phyloP scores from a whole-genome alignment of 108 stramenopile genomes.

The Nannochloropsis salina region DNA sequence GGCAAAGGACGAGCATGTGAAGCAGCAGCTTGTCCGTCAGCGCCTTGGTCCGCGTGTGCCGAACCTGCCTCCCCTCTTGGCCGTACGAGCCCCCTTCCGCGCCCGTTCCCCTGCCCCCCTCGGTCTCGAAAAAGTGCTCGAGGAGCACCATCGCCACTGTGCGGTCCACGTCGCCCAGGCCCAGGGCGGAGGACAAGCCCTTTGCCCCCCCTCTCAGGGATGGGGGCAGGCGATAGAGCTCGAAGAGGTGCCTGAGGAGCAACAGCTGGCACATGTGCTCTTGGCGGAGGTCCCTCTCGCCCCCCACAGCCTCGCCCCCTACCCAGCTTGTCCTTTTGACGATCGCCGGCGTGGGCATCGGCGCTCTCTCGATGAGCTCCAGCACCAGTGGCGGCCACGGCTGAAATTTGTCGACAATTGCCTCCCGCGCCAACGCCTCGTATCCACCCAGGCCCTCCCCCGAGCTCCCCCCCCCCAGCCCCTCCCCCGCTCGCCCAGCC shows the following conservation, averaged over 20 bases:
- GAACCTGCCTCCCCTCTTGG: not conserved
- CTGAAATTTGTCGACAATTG: not conserved
- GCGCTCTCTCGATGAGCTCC: not conserved
- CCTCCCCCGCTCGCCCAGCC: constrained; percentile 7
- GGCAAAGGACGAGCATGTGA: not conserved
- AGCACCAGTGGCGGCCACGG: not conserved
- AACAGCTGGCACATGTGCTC: constrained; percentile 14
- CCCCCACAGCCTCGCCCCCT: not conserved
- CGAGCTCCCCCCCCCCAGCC: not conserved
- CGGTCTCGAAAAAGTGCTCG: not conserved
- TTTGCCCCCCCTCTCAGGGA: not conserved
- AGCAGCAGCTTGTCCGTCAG: constrained; percentile 1
- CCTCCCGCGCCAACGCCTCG: not conserved
- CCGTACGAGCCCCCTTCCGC: not conserved
- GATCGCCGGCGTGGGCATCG: not conserved
- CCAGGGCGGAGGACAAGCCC: not conserved
- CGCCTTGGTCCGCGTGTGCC: constrained; percentile 4
- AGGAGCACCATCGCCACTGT: not conserved
- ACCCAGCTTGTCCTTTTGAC: not conserved
- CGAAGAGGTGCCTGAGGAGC: not conserved
- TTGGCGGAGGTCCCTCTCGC: not conserved
- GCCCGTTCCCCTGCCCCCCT: not conserved
- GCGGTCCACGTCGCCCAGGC: not conserved
- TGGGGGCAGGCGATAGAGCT: not conserved
- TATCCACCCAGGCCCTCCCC: not conserved